Base-by-base conservation (phyloP, 177 flowering plant species). In the Vitis hybrid region DNA sequence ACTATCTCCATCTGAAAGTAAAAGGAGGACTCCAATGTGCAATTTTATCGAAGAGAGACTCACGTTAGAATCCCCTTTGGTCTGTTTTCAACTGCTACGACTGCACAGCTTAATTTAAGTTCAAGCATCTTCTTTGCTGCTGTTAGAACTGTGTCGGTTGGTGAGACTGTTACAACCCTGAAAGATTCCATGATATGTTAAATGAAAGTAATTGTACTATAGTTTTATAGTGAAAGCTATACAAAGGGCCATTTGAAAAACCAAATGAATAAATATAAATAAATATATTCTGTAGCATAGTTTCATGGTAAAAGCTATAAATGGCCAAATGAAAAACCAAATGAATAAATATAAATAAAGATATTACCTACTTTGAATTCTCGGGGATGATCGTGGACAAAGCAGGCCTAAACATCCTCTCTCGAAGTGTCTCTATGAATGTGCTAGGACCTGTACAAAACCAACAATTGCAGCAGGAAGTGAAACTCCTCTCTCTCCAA, bases 311-410 rank as follows among this genome's bases (percentile, higher is more conserved):
- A 27, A 15, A 6, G 6, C 55, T 7, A 7, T 21, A 58, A 58
- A 35, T 40, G 63, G 56, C 48, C 32, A 50, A 3, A 48, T 66
- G 17, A 56, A 46, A 57, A n/a, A 60, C 61, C 17, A 77, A 52
- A 35, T 7, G 64, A 2, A 52, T 68, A 49, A 55, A 13, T 11
- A 62, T 70, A 72, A 71, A 72, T 68, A 62, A 78, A 84, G 83
- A 77, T 89, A 89, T 93, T 92, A 92, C 97, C 95, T 96, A 96
- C 99, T 92, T 96, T 91, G 97, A 78, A 87, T 93, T 92, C 81
- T 92, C 99, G 24, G 91, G 64, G 62, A 96, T 82, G 40, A 96
- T 86, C 66, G 98, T 92, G 21, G 98, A 89, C 81, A 96, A 70
- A 21, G 95, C 84, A 21, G 99, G 98, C 77, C 72, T 91, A 66